Conservation (phyloP, 1,284 basidiomycete species). For the Apiotrichum siamense region DNA sequence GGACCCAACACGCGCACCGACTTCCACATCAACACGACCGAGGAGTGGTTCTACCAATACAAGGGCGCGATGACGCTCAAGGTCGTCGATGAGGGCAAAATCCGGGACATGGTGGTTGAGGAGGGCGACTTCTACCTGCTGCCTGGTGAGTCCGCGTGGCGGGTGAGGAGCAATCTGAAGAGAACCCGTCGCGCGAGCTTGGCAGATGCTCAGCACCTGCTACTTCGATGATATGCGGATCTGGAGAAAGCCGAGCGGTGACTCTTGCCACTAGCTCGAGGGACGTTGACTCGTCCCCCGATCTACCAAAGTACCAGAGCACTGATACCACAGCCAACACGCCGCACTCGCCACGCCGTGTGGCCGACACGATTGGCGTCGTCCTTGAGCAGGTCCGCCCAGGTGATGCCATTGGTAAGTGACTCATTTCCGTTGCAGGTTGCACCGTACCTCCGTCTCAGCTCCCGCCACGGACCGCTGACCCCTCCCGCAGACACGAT, state of each 20-base stretch:
- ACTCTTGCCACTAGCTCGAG: no score
- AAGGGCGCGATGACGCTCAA: constrained; percentile 84
- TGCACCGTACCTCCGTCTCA: no score
- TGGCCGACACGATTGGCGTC: constrained; percentile 84
- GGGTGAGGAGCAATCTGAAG: background rate
- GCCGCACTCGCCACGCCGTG: constrained; percentile 90
- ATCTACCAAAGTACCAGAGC: no score
- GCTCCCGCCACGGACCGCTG: no score
- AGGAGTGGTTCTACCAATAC: constrained; percentile 97
- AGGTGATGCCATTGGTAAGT: constrained; percentile 48
- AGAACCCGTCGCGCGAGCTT: no score
- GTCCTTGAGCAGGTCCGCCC: constrained; percentile 89
- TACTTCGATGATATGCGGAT: no score
- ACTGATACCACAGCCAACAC: constrained; percentile 63
- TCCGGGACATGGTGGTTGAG: constrained; percentile 79
- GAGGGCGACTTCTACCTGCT: constrained; percentile 96
- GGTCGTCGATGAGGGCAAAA: constrained; percentile 77
- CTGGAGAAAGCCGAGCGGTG: no score
- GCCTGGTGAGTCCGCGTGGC: constrained; percentile 57
- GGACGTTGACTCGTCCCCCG: no score
- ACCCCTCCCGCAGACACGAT: constrained; percentile 72
- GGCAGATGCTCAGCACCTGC: background rate
- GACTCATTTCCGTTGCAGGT: background rate
- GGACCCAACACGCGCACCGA: constrained; percentile 88
- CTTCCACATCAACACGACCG: constrained; percentile 89